phyloP scores from a whole-genome alignment of 495 filamentous ascomycete species.

The Aspergillus sclerotioniger region DNA sequence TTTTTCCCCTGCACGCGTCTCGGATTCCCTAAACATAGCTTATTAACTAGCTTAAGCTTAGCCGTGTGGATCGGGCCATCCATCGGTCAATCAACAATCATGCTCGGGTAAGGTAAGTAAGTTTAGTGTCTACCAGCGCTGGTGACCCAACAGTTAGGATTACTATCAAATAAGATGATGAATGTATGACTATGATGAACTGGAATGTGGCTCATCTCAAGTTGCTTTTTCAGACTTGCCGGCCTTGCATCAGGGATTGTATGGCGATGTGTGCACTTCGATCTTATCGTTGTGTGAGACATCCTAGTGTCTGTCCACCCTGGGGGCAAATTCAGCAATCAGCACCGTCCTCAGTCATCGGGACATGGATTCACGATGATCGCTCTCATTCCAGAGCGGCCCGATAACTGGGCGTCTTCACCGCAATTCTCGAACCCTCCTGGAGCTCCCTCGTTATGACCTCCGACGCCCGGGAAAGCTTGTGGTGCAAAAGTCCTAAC shows the following conservation, averaged over 20 bases:
- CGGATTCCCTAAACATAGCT: slow-evolving; percentile 26
- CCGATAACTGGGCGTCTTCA: slow-evolving; percentile 9
- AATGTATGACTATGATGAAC: not conserved
- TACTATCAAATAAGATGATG: not conserved
- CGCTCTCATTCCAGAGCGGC: slow-evolving; percentile 4
- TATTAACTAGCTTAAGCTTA: slow-evolving; percentile 35
- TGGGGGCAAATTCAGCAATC: not conserved
- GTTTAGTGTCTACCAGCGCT: slow-evolving; percentile 11
- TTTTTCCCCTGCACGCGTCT: slow-evolving; percentile 25
- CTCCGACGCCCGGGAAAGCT: slow-evolving; percentile 2
- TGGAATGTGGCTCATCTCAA: not conserved
- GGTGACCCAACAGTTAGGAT: not conserved
- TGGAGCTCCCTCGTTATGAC: not conserved
- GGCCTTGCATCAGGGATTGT: slow-evolving; percentile 16
- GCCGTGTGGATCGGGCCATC: slow-evolving; percentile 18
- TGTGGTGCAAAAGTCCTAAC: slow-evolving; percentile 10
- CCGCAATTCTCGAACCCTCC: slow-evolving; percentile 11
- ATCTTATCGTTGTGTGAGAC: slow-evolving; percentile 10
- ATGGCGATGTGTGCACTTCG: not conserved
- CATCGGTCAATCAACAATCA: not conserved
- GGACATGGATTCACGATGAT: slow-evolving; percentile 3
- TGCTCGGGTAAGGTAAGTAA: slow-evolving; percentile 18
- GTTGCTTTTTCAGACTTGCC: slow-evolving; percentile 21
- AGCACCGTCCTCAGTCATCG: not conserved
- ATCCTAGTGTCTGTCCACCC: not conserved